phyloP scores from a whole-genome alignment of 768 basidiomycete genomes.

The Phaeolepiota aurea region DNA sequence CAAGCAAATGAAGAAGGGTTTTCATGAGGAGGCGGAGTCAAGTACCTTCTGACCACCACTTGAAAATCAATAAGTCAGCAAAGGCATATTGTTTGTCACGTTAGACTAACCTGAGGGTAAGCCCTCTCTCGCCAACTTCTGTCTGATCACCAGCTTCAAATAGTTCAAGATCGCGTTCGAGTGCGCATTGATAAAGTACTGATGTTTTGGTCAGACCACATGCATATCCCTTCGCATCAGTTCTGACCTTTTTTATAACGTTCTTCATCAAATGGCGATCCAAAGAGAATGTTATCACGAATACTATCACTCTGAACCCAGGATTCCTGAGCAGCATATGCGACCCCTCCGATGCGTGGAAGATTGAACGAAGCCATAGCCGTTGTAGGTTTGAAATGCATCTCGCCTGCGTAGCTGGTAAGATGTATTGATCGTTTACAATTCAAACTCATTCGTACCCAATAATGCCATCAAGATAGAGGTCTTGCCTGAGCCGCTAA shows the following conservation, averaged over 20 bases:
- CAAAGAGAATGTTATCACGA: constrained; percentile 73
- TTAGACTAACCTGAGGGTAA: constrained; percentile 27
- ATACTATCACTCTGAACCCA: constrained; percentile 79
- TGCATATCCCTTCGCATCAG: no score
- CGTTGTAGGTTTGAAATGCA: constrained; percentile 48
- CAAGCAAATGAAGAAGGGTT: not conserved
- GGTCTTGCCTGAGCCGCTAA: constrained; percentile 45
- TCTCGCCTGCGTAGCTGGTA: constrained; percentile 34
- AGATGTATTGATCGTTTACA: not conserved
- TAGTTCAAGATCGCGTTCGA: constrained; percentile 63
- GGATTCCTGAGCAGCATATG: constrained; percentile 74
- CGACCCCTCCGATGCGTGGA: constrained; percentile 59
- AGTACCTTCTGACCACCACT: constrained; percentile 32
- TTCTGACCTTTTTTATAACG: constrained; percentile 56
- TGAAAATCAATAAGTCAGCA: no score
- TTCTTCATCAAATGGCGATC: constrained; percentile 61
- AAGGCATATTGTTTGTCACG: no score
- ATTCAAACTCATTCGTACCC: constrained; percentile 11
- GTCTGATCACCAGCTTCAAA: constrained; percentile 58
- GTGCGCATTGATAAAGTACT: constrained; percentile 64
- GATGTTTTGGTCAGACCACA: no score
- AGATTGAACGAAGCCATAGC: constrained; percentile 60
- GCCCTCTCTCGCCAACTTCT: constrained; percentile 62
- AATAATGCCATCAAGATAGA: constrained; percentile 54
- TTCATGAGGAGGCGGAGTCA: not conserved